Evolutionary conservation across 2,329 filamentous ascomycete species (phyloP), one percentile per base, ranked within the genome.

Genomic region (Macroventuria anomochaeta): DNA sequence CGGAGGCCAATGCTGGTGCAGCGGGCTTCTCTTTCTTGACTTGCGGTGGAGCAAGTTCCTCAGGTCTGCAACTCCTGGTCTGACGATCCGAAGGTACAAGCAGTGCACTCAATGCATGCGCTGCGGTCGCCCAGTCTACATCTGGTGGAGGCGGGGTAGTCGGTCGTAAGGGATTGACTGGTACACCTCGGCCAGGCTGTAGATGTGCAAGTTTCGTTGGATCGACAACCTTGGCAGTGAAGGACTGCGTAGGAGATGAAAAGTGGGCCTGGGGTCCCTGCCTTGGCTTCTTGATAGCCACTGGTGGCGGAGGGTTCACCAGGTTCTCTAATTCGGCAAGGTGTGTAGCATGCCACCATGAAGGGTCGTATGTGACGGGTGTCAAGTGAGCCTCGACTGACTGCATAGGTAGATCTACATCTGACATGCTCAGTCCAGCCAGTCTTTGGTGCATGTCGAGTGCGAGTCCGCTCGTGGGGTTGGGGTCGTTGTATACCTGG

Each of bases 161-260:
- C 15, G 73, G 75, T 52, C 74, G 75, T 20, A 79, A 71, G 42
- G 73, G 72, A 59, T 70, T 69, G 23, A 71, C 63, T 29, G 75
- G 41, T 17, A 59, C 64, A 26, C 62, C 64, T 21, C 81, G 82
- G 2, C 88, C 88, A 31, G 51, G 51, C n/a, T 54, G 51, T n/a
- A 54, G 74, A 58, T 81, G 89, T 34, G 85, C 83, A 58, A 89
- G 79, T 57, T 85, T 88, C 7, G 86, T 78, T 1, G 88, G 83
- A 38, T 89, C 84, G 0, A 89, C 81, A 10, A 91, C 87, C 74
- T 91, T 96, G 20, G 91, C 91, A 1, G 87, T 86, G 34, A 91
- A 97, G 0, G 93, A 90, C 57, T 93, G 89, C 0, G 93, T 97
- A 0, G 93, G 91, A 1, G 92, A 91, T 2, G 86, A 91, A 74